Percentiles rank a stretch among this genome's conserved stretches.
Evolutionary conservation across 1,284 basidiomycete species (phyloP).

Genomic region (Ustilago loliicola): DNA sequence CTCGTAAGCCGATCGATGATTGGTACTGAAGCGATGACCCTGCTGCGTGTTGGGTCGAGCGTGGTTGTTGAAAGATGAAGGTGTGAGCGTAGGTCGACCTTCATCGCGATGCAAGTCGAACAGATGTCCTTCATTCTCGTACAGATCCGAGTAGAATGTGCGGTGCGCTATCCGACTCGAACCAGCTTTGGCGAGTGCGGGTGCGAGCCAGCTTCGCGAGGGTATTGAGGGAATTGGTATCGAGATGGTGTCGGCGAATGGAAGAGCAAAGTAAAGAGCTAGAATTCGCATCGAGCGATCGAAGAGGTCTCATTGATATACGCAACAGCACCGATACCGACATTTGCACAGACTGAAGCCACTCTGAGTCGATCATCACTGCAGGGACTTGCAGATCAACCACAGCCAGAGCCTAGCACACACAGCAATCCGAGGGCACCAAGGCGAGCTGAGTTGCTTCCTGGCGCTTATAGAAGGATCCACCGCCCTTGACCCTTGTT

Average conservation of each 20-base stretch:
- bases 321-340: not conserved
- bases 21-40: constrained; percentile 28
- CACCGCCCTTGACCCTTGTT: constrained; percentile 37
- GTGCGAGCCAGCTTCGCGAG: constrained; percentile 6
- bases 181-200: not conserved
- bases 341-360: no score
- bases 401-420: not conserved
- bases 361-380: no score
- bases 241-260: not conserved
- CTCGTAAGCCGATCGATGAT: constrained; percentile 32
- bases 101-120: constrained; percentile 41
- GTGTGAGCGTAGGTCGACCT: constrained; percentile 18
- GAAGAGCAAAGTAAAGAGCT: not conserved
- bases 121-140: constrained; percentile 49
- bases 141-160: constrained; percentile 41
- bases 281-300: not conserved
- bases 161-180: constrained; percentile 18
- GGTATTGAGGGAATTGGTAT: constrained; percentile 5
- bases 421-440: not conserved
- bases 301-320: constrained; percentile 1
- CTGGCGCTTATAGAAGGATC: not conserved
- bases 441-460: not conserved
- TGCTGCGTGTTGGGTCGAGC: constrained; percentile 18
- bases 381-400: not conserved
- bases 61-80: constrained; percentile 15